Percentiles rank a stretch among this genome's conserved stretches.
phyloP scores from a whole-genome alignment of 129 eudicot genomes.

The Flaveria robusta region DNA sequence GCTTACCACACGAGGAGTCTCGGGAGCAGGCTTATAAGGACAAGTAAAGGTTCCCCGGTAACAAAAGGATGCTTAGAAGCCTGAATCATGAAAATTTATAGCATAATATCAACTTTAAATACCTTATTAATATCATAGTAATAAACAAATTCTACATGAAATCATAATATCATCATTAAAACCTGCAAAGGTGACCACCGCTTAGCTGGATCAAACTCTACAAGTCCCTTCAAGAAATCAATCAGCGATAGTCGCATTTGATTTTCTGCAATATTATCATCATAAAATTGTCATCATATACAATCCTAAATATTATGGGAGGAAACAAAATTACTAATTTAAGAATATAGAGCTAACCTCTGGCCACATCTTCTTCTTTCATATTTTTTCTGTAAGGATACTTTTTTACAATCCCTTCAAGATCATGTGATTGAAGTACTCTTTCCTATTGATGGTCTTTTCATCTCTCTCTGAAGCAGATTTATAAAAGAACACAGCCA shows the following conservation, averaged over 20 bases:
- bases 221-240: conserved; percentile 96
- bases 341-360: conserved; percentile 50
- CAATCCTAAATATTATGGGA: neutral
- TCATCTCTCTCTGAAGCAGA: conserved; percentile 72
- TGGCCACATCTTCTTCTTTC: conserved; percentile 66
- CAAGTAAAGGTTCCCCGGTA: conserved; percentile 94
- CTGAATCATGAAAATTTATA: conserved; percentile 43
- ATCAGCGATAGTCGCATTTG: conserved; percentile 76
- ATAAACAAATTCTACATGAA: neutral
- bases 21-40: conserved; percentile 87
- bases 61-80: conserved; percentile 98
- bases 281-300: conserved; percentile 20
- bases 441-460: conserved; percentile 86
- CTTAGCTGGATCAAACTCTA: conserved; percentile 95
- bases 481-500: neutral
- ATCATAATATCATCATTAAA: conserved; percentile 13
- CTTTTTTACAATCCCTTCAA: conserved; percentile 76
- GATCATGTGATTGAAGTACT: conserved; percentile 84
- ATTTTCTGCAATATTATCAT: conserved; percentile 55
- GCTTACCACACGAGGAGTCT: conserved; percentile 95
- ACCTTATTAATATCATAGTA: neutral
- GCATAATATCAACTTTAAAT: conserved; percentile 19
- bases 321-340: conserved; percentile 1
- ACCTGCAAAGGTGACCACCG: conserved; percentile 99
- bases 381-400: conserved; percentile 87